phyloP scores from a whole-genome alignment of 2,329 filamentous ascomycete species.

The Claviceps sp. region DNA sequence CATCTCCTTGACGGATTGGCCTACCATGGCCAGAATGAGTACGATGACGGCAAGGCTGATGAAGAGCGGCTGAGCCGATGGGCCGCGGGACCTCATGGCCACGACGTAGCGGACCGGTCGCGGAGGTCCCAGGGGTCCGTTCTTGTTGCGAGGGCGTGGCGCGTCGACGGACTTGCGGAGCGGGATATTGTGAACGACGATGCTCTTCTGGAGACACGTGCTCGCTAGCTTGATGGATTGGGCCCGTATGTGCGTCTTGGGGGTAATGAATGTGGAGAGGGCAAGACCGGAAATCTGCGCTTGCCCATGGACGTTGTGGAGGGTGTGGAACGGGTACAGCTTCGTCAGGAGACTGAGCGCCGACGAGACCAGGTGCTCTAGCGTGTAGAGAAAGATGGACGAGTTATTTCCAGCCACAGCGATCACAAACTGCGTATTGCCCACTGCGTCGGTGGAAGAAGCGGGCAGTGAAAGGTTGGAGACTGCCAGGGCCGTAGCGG shows the following conservation, averaged over 20 bases:
- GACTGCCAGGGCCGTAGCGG: slow-evolving; percentile 66
- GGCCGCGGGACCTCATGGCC: slow-evolving; percentile 39
- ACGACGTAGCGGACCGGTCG: slow-evolving; percentile 57
- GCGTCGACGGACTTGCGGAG: slow-evolving; percentile 36
- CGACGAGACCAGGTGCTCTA: slow-evolving; percentile 48
- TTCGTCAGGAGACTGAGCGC: slow-evolving; percentile 36
- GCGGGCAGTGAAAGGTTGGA: slow-evolving; percentile 49
- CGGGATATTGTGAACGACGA: slow-evolving; percentile 68
- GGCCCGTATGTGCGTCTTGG: slow-evolving; percentile 27
- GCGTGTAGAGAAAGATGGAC: slow-evolving; percentile 63
- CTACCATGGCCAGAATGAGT: slow-evolving; percentile 46
- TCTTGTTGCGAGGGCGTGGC: slow-evolving; percentile 18
- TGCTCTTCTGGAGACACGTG: slow-evolving; percentile 66
- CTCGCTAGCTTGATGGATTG: slow-evolving; percentile 59
- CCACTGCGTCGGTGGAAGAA: slow-evolving; percentile 35
- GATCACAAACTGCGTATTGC: slow-evolving; percentile 63
- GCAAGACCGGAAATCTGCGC: slow-evolving; percentile 45
- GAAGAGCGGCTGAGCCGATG: slow-evolving; percentile 38
- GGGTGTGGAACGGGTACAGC: slow-evolving; percentile 37
- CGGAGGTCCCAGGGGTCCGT: slow-evolving; percentile 30
- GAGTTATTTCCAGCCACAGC: slow-evolving; percentile 71
- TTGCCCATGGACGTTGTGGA: slow-evolving; percentile 39
- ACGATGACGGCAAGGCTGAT: slow-evolving; percentile 42
- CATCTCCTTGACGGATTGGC: slow-evolving; percentile 52
- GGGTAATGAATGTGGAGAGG: slow-evolving; percentile 44